These are phyloP conservation scores for Ajuga chamaepitys DNA, from an alignment of 257 asterid genomes.

Conservation along the genomic window DNA sequence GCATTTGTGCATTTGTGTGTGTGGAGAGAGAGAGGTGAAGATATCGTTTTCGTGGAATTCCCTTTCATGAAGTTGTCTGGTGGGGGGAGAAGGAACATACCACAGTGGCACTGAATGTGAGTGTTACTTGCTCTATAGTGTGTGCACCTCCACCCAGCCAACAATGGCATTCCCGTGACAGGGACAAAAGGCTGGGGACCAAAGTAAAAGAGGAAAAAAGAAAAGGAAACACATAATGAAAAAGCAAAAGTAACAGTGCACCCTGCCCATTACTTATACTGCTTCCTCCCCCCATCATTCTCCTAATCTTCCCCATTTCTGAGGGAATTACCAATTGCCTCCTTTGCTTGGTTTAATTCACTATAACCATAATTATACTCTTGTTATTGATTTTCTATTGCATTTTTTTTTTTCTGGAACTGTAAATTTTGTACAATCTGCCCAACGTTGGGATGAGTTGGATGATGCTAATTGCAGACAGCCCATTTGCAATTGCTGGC, in stretches of 20 bases:
- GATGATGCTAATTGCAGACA: constrained; percentile 21
- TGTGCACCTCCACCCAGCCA: constrained; percentile 49
- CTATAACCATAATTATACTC: constrained; percentile 10
- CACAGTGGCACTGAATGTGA: constrained; percentile 34
- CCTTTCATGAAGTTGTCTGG: constrained; percentile 45
- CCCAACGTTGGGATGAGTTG: constrained; percentile 23
- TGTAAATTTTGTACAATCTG: constrained; percentile 28
- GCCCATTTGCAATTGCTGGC: constrained; percentile 26
- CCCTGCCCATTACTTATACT: constrained; percentile 22
- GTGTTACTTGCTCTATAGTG: constrained; percentile 18
- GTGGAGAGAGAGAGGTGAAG: constrained; percentile 21
- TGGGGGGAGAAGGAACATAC: constrained; percentile 27
- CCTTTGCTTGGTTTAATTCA: constrained; percentile 2
- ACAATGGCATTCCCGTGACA: constrained; percentile 71
- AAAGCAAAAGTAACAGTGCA: constrained; percentile 21
- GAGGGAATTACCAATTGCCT: constrained; percentile 15
- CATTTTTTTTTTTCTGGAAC: not conserved
- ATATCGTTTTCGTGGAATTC: constrained; percentile 34
- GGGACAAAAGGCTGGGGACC: constrained; percentile 56
- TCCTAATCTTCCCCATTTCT: constrained; percentile 20
- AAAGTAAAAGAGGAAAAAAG: constrained; percentile 25
- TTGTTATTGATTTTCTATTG: constrained; percentile 2
- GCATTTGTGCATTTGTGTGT: constrained; percentile 9
- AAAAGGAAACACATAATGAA: constrained; percentile 22
- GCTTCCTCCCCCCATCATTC: constrained; percentile 12